Evolutionary conservation across 1,139 yeast genomes (phyloP).

Genomic region (Petasospora fabianii): DNA sequence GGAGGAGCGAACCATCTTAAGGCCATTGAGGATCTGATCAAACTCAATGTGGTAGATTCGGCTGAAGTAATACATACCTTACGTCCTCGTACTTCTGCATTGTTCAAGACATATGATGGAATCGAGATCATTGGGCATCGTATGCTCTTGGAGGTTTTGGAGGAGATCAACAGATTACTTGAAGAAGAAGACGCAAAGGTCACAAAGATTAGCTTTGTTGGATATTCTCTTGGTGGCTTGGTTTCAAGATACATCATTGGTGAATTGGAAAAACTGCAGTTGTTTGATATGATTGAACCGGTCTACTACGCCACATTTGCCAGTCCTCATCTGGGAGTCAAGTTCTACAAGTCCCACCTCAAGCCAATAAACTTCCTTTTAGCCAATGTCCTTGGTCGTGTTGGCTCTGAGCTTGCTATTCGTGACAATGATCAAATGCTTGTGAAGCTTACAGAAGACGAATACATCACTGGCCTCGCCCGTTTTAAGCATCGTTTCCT

Average conservation of each 20-base stretch:
- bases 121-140: conserved; percentile 66
- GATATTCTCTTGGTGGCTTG: conserved; percentile 55
- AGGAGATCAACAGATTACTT: conserved; percentile 48
- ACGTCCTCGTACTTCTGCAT: conserved; percentile 67
- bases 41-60: conserved; percentile 36
- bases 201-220: conserved; percentile 43
- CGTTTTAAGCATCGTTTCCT: conserved; percentile 54
- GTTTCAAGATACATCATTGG: conserved; percentile 69
- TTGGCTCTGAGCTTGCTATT: conserved; percentile 73
- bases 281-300: conserved; percentile 62
- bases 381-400: conserved; percentile 58
- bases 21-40: conserved; percentile 52
- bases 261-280: conserved; percentile 46
- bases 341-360: conserved; percentile 38
- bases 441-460: conserved; percentile 47
- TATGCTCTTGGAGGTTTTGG: conserved; percentile 58
- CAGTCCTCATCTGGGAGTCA: conserved; percentile 83
- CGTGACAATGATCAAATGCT: conserved; percentile 44
- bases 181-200: conserved; percentile 38
- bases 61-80: conserved; percentile 49
- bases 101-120: conserved; percentile 85
- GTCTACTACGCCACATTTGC: conserved; percentile 76
- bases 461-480: conserved; percentile 51
- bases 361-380: conserved; percentile 56
- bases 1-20: conserved; percentile 77